Conservation (phyloP, 345 rosid species). For the Microthlaspi erraticum region DNA sequence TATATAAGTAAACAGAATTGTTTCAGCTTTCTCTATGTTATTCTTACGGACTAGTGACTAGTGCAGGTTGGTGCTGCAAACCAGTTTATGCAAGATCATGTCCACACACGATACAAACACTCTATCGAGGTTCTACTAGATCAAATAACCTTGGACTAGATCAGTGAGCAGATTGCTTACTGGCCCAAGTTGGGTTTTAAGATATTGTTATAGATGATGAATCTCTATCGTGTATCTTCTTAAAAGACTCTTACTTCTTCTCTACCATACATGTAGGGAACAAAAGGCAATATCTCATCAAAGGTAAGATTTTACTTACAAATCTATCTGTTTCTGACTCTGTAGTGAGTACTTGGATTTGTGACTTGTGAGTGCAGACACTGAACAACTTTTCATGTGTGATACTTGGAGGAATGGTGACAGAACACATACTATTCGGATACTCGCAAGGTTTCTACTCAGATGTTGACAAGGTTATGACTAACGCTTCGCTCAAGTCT, state of each 20-base stretch:
- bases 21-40: background rate
- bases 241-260: background rate
- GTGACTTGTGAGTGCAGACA: conserved; percentile 23
- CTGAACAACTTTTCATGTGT: conserved; percentile 55
- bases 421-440: conserved; percentile 58
- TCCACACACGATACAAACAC: background rate
- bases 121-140: too few relatives aligned
- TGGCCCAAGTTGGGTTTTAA: background rate
- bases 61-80: conserved; percentile 41
- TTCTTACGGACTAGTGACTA: background rate
- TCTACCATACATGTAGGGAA: conserved; percentile 41
- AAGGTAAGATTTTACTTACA: conserved; percentile 43
- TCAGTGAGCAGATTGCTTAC: background rate
- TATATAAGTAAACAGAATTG: background rate
- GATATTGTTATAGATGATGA: background rate
- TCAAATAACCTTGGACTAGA: background rate
- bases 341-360: background rate
- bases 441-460: conserved; percentile 54
- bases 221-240: background rate
- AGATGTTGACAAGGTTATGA: conserved; percentile 54
- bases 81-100: conserved; percentile 24
- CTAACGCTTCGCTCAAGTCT: background rate
- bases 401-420: conserved; percentile 59
- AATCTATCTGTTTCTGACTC: background rate
- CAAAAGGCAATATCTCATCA: conserved; percentile 49